Percentiles rank a stretch among this genome's conserved stretches.
phyloP scores from a whole-genome alignment of 192 early-diverging fungal genomes.

The Backusella mclennaniae region DNA sequence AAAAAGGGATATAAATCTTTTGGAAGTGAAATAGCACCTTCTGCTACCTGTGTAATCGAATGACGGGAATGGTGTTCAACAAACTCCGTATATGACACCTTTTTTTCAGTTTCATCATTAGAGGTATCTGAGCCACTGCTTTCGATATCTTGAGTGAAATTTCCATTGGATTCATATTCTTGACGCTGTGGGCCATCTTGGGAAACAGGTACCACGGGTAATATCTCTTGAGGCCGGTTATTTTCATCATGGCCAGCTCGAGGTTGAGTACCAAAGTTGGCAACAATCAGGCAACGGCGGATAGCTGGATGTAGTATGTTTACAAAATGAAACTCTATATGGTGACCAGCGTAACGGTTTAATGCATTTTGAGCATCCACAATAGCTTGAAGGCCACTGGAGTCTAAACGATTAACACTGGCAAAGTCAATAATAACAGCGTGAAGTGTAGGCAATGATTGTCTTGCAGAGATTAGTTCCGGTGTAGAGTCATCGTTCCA shows the following conservation, averaged over 20 bases:
- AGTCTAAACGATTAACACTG: slow-evolving; percentile 37
- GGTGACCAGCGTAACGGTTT: slow-evolving; percentile 30
- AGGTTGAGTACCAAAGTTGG: slow-evolving; percentile 34
- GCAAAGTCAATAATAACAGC: slow-evolving; percentile 37
- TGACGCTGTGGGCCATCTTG: slow-evolving; percentile 27
- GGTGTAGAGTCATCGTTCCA: slow-evolving; percentile 35
- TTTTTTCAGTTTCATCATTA: neutral
- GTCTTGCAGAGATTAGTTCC: slow-evolving; percentile 29
- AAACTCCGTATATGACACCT: neutral
- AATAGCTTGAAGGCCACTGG: slow-evolving; percentile 38
- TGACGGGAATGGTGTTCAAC: neutral
- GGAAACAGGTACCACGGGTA: slow-evolving; percentile 33
- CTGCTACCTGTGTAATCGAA: neutral
- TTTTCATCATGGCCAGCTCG: neutral
- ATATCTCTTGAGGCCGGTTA: slow-evolving; percentile 20
- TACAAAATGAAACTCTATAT: slow-evolving; percentile 39
- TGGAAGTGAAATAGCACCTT: slow-evolving; percentile 19
- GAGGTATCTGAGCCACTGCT: neutral
- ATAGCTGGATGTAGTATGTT: slow-evolving; percentile 32
- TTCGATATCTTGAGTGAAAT: neutral
- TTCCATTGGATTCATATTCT: neutral
- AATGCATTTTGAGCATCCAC: slow-evolving; percentile 34
- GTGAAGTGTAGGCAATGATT: slow-evolving; percentile 26
- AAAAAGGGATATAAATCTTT: slow-evolving; percentile 37
- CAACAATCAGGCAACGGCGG: slow-evolving; percentile 29